These are phyloP conservation scores for Venturia carpophila DNA, from an alignment of 2,329 filamentous ascomycete species.

Conservation along the genomic window DNA sequence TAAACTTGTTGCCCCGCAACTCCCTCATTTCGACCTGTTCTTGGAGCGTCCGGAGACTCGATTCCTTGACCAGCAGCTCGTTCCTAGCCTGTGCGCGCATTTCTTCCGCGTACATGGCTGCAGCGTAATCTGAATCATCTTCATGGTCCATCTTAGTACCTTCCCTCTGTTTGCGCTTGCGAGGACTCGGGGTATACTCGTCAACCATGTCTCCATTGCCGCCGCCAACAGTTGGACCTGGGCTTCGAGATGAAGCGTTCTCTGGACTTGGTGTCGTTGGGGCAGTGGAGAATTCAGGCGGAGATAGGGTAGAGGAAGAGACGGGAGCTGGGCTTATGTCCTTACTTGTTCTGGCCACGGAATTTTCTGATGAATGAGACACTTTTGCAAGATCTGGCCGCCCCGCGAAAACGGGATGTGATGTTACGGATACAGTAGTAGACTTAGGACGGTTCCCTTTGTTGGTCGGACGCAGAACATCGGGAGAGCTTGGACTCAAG, in stretches of 20 bases:
- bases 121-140: background rate
- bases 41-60: constrained; percentile 14
- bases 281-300: constrained; percentile 1
- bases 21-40: constrained; percentile 8
- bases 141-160: constrained; percentile 7
- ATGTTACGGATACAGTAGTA: background rate
- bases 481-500: constrained; percentile 6
- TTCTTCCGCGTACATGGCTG: background rate
- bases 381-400: background rate
- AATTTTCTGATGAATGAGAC: background rate
- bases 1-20: constrained; percentile 8
- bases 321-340: constrained; percentile 3
- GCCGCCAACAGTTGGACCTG: background rate
- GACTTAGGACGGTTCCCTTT: background rate
- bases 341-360: constrained; percentile 5
- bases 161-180: constrained; percentile 13
- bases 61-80: constrained; percentile 15
- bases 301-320: background rate
- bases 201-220: constrained; percentile 8
- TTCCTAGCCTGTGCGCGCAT: background rate
- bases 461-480: constrained; percentile 8
- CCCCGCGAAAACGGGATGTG: background rate
- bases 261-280: constrained; percentile 4
- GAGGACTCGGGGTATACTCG: constrained; percentile 12
- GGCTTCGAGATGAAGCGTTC: background rate